These are phyloP conservation scores for Aspergillus bombycis DNA, from an alignment of 2,329 filamentous ascomycete species.

Conservation along the genomic window DNA sequence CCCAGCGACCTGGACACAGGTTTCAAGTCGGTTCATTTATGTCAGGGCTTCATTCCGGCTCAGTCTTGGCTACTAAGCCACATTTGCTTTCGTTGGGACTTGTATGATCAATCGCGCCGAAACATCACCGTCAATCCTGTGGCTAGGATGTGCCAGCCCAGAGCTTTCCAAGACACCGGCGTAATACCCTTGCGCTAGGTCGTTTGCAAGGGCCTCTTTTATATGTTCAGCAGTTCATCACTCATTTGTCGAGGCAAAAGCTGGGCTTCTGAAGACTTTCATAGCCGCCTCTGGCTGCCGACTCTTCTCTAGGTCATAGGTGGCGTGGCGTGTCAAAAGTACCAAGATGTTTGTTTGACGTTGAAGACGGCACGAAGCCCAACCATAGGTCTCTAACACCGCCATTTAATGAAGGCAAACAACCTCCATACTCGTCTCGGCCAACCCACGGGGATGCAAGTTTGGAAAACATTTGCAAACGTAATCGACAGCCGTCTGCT, in stretches of 20 bases:
- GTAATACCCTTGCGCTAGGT: constrained; percentile 2
- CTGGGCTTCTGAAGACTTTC: not conserved
- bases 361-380: constrained; percentile 23
- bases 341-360: constrained; percentile 30
- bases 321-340: constrained; percentile 21
- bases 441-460: constrained; percentile 23
- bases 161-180: constrained; percentile 23
- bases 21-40: constrained; percentile 17
- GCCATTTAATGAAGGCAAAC: constrained; percentile 31
- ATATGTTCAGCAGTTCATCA: not conserved
- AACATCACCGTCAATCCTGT: constrained; percentile 5
- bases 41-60: constrained; percentile 11
- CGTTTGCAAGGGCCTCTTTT: constrained; percentile 21
- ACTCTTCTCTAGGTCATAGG: not conserved
- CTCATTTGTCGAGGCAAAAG: not conserved
- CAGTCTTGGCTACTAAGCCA: constrained; percentile 16
- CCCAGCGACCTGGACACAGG: constrained; percentile 17
- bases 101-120: constrained; percentile 11
- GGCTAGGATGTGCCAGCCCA: constrained; percentile 10
- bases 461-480: constrained; percentile 33
- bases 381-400: constrained; percentile 25
- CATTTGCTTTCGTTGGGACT: constrained; percentile 13
- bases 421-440: constrained; percentile 24
- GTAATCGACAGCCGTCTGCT: constrained; percentile 32
- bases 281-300: not conserved